Evolutionary conservation across 495 filamentous ascomycete species (phyloP).

Genomic region (Parmelia sp.): DNA sequence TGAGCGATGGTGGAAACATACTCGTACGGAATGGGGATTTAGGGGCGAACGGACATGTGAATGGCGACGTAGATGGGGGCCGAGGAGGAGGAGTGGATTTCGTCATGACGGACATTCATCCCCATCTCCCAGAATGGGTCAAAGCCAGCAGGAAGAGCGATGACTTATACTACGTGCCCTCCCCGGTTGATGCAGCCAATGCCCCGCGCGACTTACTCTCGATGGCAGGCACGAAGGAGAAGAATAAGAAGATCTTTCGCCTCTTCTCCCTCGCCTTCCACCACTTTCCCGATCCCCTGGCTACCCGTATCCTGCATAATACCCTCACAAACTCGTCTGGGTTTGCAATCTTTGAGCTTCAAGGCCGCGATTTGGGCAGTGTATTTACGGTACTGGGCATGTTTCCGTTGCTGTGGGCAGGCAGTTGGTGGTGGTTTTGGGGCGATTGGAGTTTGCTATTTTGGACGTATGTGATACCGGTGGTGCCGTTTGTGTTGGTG

Average conservation of each 20-base stretch:
- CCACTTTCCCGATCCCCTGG: constrained; percentile 62
- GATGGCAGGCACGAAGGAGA: constrained; percentile 10
- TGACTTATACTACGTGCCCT: constrained; percentile 49
- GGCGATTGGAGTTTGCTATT: constrained; percentile 50
- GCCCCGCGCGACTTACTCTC: constrained; percentile 42
- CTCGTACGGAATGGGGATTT: constrained; percentile 1
- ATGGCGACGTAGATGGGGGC: constrained; percentile 20
- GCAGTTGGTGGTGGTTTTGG: constrained; percentile 58
- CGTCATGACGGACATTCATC: constrained; percentile 63
- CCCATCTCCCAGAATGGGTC: constrained; percentile 56
- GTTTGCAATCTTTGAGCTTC: constrained; percentile 72
- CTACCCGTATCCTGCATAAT: constrained; percentile 51
- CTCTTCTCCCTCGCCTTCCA: constrained; percentile 72
- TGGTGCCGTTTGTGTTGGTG: constrained; percentile 57
- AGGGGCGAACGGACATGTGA: constrained; percentile 4
- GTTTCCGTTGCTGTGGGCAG: constrained; percentile 46
- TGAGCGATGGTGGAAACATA: constrained; percentile 24
- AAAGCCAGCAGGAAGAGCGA: constrained; percentile 42
- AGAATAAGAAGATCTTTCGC: constrained; percentile 43
- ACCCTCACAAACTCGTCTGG: constrained; percentile 57
- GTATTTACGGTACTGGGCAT: constrained; percentile 50
- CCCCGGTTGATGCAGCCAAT: constrained; percentile 55
- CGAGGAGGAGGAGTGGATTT: constrained; percentile 45
- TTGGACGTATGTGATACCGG: constrained; percentile 58
- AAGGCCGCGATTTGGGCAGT: constrained; percentile 49